Percentiles rank a stretch among this genome's conserved stretches.
Evolutionary conservation across 129 eudicot genomes (phyloP).

Genomic region (Tagetes patula): DNA sequence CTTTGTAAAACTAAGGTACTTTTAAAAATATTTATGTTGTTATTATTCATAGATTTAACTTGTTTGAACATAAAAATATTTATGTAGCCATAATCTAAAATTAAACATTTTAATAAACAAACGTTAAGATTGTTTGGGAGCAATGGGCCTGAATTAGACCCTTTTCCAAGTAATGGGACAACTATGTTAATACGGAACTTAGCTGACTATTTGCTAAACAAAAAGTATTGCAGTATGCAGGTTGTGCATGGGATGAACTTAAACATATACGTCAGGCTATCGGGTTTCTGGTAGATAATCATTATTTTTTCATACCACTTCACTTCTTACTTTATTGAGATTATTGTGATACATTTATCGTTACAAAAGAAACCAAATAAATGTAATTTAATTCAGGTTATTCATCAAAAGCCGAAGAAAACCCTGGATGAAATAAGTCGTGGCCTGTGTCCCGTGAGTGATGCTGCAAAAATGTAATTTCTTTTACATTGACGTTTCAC

Average conservation of each 20-base stretch:
- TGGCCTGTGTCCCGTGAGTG: conserved; percentile 88
- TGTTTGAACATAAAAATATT: not conserved
- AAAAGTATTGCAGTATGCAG: conserved; percentile 80
- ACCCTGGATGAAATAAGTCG: conserved; percentile 56
- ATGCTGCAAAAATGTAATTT: not conserved
- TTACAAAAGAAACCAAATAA: not conserved
- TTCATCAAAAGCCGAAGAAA: conserved; percentile 87
- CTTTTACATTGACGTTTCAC: not conserved
- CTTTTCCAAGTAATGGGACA: not conserved
- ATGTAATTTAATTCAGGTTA: conserved; percentile 48
- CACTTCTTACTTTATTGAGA: not conserved
- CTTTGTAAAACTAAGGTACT: not conserved
- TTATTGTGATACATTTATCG: not conserved
- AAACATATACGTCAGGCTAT: conserved; percentile 98
- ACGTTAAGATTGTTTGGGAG: not conserved
- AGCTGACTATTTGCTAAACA: conserved; percentile 25
- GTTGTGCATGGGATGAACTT: conserved; percentile 90
- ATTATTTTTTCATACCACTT: not conserved
- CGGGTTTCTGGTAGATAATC: conserved; percentile 68
- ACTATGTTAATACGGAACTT: not conserved
- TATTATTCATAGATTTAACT: not conserved
- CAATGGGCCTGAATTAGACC: not conserved
- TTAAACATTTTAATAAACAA: not conserved
- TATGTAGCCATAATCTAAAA: not conserved
- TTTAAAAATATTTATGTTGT: not conserved